phyloP scores from a whole-genome alignment of 192 early-diverging fungal species.

The Backusella australiensis region DNA sequence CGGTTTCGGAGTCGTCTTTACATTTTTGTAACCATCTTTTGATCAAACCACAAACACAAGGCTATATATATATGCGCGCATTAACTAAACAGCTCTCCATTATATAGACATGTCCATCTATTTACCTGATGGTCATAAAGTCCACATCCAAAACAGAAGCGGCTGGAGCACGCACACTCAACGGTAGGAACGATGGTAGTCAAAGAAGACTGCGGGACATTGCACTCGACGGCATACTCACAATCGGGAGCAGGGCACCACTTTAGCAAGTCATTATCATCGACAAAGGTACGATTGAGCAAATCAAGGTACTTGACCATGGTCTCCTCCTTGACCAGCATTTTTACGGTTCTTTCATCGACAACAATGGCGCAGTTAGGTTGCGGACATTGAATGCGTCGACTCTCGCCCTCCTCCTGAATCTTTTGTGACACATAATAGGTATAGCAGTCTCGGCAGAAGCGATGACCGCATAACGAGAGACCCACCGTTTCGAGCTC shows the following conservation, averaged over 20 bases:
- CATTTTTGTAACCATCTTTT: slow-evolving; percentile 81
- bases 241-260: slow-evolving; percentile 99
- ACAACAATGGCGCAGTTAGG: slow-evolving; percentile 77
- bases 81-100: not conserved
- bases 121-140: slow-evolving; percentile 70
- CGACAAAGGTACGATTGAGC: slow-evolving; percentile 89
- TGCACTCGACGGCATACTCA: slow-evolving; percentile 91
- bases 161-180: slow-evolving; percentile 70
- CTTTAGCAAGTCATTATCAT: slow-evolving; percentile 74
- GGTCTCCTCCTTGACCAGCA: slow-evolving; percentile 54
- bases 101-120: not conserved
- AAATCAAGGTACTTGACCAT: slow-evolving; percentile 65
- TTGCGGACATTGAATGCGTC: slow-evolving; percentile 83
- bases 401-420: slow-evolving; percentile 82
- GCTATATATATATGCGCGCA: slow-evolving; percentile 39
- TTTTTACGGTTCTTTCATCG: slow-evolving; percentile 77
- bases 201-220: slow-evolving; percentile 66
- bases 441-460: slow-evolving; percentile 84
- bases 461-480: slow-evolving; percentile 78
- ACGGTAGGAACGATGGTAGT: slow-evolving; percentile 83
- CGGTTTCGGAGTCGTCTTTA: slow-evolving; percentile 95
- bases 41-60: slow-evolving; percentile 71
- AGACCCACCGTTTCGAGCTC: slow-evolving; percentile 66
- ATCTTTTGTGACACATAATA: slow-evolving; percentile 87
- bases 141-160: slow-evolving; percentile 94